A percentile compares a stretch with the other conserved stretches of the same genome.
Evolutionary conservation across 2,329 filamentous ascomycete genomes (phyloP).

Genomic region (Pyrenophora seminiperda): DNA sequence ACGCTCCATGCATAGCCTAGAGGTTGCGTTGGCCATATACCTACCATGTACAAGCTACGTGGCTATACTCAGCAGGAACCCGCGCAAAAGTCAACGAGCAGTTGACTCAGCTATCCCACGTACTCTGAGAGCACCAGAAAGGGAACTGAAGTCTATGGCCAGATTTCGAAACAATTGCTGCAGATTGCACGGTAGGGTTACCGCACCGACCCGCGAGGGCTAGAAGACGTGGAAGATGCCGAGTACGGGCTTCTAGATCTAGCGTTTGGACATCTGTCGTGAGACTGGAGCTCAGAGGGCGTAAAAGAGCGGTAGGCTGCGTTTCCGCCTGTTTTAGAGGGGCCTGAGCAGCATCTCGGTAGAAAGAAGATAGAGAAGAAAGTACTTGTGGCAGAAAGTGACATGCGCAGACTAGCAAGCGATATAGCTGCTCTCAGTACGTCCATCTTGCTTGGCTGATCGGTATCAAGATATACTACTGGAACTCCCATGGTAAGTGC

Average conservation of each 20-base stretch:
- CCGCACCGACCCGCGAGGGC: constrained; percentile 6
- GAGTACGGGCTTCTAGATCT: constrained; percentile 7
- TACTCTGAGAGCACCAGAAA: constrained; percentile 11
- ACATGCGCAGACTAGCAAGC: constrained; percentile 15
- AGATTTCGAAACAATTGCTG: constrained; percentile 5
- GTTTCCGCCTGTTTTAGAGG: constrained; percentile 11
- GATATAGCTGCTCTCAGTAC: constrained; percentile 13
- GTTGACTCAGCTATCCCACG: constrained; percentile 11
- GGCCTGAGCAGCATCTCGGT: constrained; percentile 11
- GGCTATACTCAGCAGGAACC: constrained; percentile 9
- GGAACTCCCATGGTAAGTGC: too few relatives aligned
- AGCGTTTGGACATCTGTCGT: constrained; percentile 11
- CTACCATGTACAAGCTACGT: too few relatives aligned
- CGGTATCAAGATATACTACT: too few relatives aligned
- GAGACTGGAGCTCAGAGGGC: constrained; percentile 13
- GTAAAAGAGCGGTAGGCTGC: constrained; percentile 11
- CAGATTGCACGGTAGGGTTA: constrained; percentile 8
- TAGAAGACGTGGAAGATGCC: constrained; percentile 7
- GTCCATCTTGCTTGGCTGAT: constrained; percentile 4
- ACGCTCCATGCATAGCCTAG: too few relatives aligned
- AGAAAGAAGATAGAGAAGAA: constrained; percentile 6
- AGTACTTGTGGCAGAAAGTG: constrained; percentile 13
- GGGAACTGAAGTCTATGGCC: constrained; percentile 11
- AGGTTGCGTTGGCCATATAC: too few relatives aligned
- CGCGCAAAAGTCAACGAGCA: constrained; percentile 10